Conservation (phyloP, 305 asterid genomes). For the Fraxinus albicans region DNA sequence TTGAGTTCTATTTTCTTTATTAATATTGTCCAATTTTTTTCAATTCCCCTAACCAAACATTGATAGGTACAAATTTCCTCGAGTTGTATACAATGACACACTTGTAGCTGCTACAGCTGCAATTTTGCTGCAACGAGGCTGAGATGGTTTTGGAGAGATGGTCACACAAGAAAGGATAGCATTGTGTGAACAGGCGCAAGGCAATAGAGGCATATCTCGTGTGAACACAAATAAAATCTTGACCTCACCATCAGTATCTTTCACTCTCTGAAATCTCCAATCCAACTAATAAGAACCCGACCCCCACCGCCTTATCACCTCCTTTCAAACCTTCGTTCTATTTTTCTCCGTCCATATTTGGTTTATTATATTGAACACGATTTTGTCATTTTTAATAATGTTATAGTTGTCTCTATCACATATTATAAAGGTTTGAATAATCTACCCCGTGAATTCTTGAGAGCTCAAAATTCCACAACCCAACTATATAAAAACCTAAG, state of each 20-base stretch:
- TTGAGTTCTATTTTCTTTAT: too few relatives aligned
- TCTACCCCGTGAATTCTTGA: conserved; percentile 12
- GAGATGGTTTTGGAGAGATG: too few relatives aligned
- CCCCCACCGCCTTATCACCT: conserved; percentile 35
- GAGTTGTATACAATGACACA: conserved; percentile 34
- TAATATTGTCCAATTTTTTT: too few relatives aligned
- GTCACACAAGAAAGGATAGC: conserved; percentile 20
- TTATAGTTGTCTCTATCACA: not conserved
- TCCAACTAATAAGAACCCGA: conserved; percentile 8
- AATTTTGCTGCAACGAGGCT: conserved; percentile 21
- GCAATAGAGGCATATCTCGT: not conserved
- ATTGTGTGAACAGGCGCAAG: conserved; percentile 8
- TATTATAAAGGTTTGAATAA: not conserved
- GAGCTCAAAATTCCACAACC: not conserved
- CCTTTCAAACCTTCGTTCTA: conserved; percentile 25
- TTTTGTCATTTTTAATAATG: too few relatives aligned
- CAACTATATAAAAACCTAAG: conserved; percentile 26
- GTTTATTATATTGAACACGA: not conserved
- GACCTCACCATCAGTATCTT: conserved; percentile 12
- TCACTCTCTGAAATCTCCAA: conserved; percentile 15
- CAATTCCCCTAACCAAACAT: too few relatives aligned
- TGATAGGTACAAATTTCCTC: not conserved
- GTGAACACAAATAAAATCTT: conserved; percentile 20
- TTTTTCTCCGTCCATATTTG: conserved; percentile 2
- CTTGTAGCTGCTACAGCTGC: conserved; percentile 42